Conservation (phyloP, 2,329 filamentous ascomycete species). For the Ophiocordyceps sinensis region DNA sequence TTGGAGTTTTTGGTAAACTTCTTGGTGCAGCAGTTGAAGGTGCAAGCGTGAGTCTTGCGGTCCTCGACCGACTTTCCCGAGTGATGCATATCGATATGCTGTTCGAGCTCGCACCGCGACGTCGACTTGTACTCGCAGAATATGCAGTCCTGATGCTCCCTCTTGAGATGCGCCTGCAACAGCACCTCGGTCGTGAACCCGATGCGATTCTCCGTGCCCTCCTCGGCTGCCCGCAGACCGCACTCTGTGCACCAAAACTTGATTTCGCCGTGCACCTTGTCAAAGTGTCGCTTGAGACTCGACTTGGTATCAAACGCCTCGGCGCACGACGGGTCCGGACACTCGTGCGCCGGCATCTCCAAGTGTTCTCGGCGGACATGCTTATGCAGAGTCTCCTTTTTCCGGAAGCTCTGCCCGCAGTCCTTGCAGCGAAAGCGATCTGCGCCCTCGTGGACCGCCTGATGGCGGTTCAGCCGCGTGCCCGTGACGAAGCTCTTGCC, state of each 20-base stretch:
- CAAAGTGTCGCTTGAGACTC: constrained; percentile 56
- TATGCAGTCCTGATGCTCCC: constrained; percentile 60
- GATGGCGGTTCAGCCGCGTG: constrained; percentile 62
- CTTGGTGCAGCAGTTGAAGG: constrained; percentile 53
- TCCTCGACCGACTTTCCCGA: constrained; percentile 46
- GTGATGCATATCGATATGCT: constrained; percentile 68
- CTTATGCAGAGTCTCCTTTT: constrained; percentile 71
- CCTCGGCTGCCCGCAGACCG: constrained; percentile 20
- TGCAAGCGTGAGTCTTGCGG: constrained; percentile 52
- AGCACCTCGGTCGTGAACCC: constrained; percentile 60
- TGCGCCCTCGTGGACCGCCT: constrained; percentile 58
- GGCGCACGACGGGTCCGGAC: constrained; percentile 45
- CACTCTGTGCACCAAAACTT: constrained; percentile 72
- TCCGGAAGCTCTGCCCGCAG: constrained; percentile 70
- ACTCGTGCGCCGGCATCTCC: constrained; percentile 55
- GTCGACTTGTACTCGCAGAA: constrained; percentile 59
- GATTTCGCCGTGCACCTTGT: constrained; percentile 52
- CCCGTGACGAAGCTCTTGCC: constrained; percentile 70
- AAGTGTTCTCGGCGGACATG: constrained; percentile 70
- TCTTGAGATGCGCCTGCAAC: constrained; percentile 58
- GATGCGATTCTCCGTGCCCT: constrained; percentile 25
- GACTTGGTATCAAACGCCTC: constrained; percentile 60
- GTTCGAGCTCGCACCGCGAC: constrained; percentile 52
- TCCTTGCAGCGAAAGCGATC: constrained; percentile 63
- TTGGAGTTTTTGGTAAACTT: constrained; percentile 77